Evolutionary conservation across 768 basidiomycete genomes (phyloP), one percentile per base, ranked within the genome.

Genomic region (Tylopilus balloui): DNA sequence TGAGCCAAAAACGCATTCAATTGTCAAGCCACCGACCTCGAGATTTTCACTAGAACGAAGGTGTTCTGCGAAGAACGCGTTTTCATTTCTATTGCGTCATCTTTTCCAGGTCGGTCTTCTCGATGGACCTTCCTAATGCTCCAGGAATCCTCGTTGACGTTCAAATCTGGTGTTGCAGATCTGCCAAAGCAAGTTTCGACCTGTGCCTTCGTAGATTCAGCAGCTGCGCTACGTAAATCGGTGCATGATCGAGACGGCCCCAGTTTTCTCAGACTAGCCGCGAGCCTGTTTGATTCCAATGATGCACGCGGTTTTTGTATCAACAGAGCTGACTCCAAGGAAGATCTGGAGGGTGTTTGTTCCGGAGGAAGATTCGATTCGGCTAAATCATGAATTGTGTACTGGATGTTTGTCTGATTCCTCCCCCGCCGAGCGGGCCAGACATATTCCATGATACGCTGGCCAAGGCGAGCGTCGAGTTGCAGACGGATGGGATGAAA

Each of bases 401-500:
- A 15, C 8, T 51, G 50, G 3, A 21, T 4, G 13, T 53, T 31
- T 34, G 35, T 39, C 19, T 40, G 50, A 29, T 56, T 62, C 51
- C 63, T 65, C 13, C 55, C 66, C 52, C 74, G 74, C 24, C 85
- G 77, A 20, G 79, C 75, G 20, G 86, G 84, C 83, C 89, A 93
- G 25, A 96, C 71, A 64, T 97, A 97, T 61, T 89, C 86, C 80
- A 91, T 82, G 48, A 97, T 86, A 47, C 81, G 76, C 17, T 78
- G 77, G 9, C 91, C 92, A 24, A 94, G 77, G 54, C 77, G 78
- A 23, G 88, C 83, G 66, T 98, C 94, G 42, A 97, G 76, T 55
- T 92, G 89, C 7, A 96, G 75, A 25, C 86, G 81, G 57, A 97
- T 76, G 0, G 93, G 94, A 65, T 94, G 92, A 35, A 96, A 72